phyloP scores from a whole-genome alignment of 768 basidiomycete genomes.

The Boletus vinaceobasis region DNA sequence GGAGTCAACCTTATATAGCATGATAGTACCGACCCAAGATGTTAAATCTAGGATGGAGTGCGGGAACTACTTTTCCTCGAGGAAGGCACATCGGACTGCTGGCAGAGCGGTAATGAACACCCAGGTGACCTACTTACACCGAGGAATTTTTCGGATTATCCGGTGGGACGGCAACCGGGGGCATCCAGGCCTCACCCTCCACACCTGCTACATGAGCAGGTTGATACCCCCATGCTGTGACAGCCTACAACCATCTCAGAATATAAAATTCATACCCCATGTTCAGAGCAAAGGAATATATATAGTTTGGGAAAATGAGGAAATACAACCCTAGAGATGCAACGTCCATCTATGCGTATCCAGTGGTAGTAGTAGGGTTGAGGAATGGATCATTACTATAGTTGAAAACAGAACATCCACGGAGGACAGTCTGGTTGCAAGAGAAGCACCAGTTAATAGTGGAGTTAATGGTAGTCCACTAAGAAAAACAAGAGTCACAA shows the following conservation, averaged over 20 bases:
- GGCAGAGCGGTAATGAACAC: background rate
- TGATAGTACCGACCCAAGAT: background rate
- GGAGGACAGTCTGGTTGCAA: constrained; percentile 32
- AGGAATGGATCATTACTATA: constrained; percentile 29
- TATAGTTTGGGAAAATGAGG: background rate
- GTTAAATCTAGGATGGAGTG: background rate
- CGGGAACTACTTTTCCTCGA: background rate
- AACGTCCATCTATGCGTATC: background rate
- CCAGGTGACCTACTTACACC: background rate
- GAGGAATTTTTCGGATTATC: background rate
- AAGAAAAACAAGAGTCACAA: background rate
- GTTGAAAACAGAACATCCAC: constrained; percentile 32
- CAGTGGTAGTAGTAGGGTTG: constrained; percentile 24
- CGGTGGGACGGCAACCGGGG: background rate
- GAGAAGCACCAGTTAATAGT: constrained; percentile 34
- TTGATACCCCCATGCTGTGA: background rate
- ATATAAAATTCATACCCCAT: background rate
- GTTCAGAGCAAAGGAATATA: no score
- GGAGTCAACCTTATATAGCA: no score
- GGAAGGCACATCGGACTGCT: background rate
- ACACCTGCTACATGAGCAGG: background rate
- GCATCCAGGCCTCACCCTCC: no score
- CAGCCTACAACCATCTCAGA: background rate
- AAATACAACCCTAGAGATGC: no score
- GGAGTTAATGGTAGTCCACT: constrained; percentile 29